Percentiles rank a stretch among this genome's conserved stretches.
These are phyloP conservation scores for Chlorencoelia australis DNA, from an alignment of 2,329 filamentous ascomycete species.

Conservation along the genomic window DNA sequence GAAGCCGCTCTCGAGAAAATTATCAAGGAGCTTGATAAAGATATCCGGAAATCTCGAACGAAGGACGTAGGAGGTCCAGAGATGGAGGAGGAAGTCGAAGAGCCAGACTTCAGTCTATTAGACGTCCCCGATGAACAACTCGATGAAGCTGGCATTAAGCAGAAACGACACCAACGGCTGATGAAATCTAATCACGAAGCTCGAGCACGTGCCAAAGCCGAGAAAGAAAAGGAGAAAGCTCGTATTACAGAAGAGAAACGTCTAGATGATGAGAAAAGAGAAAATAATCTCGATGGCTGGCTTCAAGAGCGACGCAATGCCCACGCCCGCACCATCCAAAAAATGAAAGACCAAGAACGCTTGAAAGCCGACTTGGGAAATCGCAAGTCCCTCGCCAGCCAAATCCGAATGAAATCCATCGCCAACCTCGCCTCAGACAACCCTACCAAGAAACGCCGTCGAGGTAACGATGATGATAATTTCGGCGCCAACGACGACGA, in stretches of 20 bases:
- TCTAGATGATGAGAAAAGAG: conserved; percentile 71
- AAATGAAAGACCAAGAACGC: conserved; percentile 87
- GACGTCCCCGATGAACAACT: conserved; percentile 86
- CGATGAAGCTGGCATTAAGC: conserved; percentile 81
- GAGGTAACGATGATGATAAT: conserved; percentile 86
- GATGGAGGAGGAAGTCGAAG: conserved; percentile 68
- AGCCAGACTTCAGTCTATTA: conserved; percentile 77
- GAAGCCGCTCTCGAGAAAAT: conserved; percentile 75
- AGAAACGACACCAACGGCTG: conserved; percentile 84
- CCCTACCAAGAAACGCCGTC: conserved; percentile 71
- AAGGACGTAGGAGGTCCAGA: conserved; percentile 81
- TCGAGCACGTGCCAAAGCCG: conserved; percentile 82
- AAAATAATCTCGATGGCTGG: conserved; percentile 80
- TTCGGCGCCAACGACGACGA: conserved; percentile 97
- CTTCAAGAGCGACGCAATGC: conserved; percentile 70
- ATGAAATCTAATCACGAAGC: conserved; percentile 95
- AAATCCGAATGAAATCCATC: conserved; percentile 97
- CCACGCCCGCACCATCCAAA: conserved; percentile 60
- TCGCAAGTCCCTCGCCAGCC: conserved; percentile 88
- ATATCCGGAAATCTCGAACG: conserved; percentile 79
- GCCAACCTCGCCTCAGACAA: conserved; percentile 90
- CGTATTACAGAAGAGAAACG: conserved; percentile 74
- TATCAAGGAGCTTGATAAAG: conserved; percentile 82
- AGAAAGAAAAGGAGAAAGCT: conserved; percentile 89
- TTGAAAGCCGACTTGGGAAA: conserved; percentile 93